Percentiles rank a stretch among this genome's conserved stretches.
These are phyloP conservation scores for Penicillium goetzii DNA, from an alignment of 495 filamentous ascomycete species.

Conservation along the genomic window DNA sequence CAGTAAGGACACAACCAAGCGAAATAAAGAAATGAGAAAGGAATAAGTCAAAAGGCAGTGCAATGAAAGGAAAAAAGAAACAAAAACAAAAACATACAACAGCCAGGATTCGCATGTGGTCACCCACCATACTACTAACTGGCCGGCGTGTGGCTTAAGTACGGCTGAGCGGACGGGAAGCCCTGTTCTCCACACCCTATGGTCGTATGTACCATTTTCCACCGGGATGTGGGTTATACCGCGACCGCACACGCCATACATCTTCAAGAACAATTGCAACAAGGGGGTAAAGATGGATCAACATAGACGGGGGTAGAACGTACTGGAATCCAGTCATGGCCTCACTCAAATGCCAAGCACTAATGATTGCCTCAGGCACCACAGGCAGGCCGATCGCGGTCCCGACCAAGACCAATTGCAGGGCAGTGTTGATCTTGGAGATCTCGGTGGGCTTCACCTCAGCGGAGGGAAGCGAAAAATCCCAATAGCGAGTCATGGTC, in stretches of 20 bases:
- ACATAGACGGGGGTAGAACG: constrained; percentile 41
- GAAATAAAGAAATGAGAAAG: constrained; percentile 5
- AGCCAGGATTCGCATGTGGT: constrained; percentile 54
- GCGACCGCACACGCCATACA: constrained; percentile 1
- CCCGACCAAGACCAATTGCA: constrained; percentile 80
- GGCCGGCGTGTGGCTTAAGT: constrained; percentile 54
- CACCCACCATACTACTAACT: constrained; percentile 56
- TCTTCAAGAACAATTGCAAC: constrained; percentile 7
- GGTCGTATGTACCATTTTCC: constrained; percentile 45
- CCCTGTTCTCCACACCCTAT: constrained; percentile 55
- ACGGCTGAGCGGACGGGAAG: constrained; percentile 54
- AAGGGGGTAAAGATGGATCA: background rate
- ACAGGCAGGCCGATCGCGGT: constrained; percentile 75
- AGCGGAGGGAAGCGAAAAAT: constrained; percentile 89
- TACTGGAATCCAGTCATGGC: constrained; percentile 72
- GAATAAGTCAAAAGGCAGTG: background rate
- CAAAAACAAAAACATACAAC: constrained; percentile 42
- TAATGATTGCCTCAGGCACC: constrained; percentile 49
- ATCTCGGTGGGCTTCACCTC: constrained; percentile 91
- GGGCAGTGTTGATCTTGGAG: constrained; percentile 85
- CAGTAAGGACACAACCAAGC: constrained; percentile 15
- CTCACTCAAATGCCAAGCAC: constrained; percentile 53
- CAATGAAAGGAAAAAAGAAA: constrained; percentile 20
- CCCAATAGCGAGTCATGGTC: constrained; percentile 94
- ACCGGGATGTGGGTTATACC: constrained; percentile 15